phyloP scores from a whole-genome alignment of 306 rosid genomes.

The Gynostemma pentaphyllum region DNA sequence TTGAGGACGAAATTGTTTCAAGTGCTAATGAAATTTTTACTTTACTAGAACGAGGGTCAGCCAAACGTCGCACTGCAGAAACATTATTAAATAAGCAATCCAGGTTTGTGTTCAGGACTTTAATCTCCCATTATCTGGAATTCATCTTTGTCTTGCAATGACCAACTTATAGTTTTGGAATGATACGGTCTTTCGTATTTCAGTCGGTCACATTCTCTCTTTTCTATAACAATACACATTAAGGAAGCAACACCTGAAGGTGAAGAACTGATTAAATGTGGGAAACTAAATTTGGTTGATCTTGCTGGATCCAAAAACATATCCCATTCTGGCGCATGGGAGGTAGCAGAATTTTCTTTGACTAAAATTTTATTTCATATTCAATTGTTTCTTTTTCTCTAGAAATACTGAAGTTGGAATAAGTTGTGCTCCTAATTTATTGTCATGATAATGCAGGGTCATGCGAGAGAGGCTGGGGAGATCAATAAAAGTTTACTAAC shows the following conservation, averaged over 20 bases:
- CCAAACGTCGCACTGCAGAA: constrained; percentile 93
- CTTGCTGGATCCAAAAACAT: constrained; percentile 96
- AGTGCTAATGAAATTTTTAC: constrained; percentile 83
- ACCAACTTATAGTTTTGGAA: neutral
- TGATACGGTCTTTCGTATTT: constrained; percentile 1
- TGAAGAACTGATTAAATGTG: constrained; percentile 93
- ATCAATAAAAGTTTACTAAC: constrained; percentile 95
- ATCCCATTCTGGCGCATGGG: constrained; percentile 97
- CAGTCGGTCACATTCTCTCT: constrained; percentile 97
- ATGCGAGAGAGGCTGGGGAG: constrained; percentile 98
- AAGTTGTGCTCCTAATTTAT: constrained; percentile 4
- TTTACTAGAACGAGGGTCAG: constrained; percentile 84
- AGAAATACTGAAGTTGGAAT: neutral
- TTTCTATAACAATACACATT: constrained; percentile 94
- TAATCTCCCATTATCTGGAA: neutral
- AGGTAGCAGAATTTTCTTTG: constrained; percentile 35
- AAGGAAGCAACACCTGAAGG: constrained; percentile 98
- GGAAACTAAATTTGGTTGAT: constrained; percentile 91
- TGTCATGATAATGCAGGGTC: constrained; percentile 40
- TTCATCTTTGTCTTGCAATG: neutral
- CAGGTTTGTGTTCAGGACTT: constrained; percentile 30
- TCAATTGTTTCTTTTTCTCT: neutral
- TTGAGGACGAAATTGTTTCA: constrained; percentile 84
- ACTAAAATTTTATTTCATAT: neutral
- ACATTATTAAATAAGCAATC: constrained; percentile 92